Conservation (phyloP, 2,329 filamentous ascomycete species). For the Xylaria multiplex region DNA sequence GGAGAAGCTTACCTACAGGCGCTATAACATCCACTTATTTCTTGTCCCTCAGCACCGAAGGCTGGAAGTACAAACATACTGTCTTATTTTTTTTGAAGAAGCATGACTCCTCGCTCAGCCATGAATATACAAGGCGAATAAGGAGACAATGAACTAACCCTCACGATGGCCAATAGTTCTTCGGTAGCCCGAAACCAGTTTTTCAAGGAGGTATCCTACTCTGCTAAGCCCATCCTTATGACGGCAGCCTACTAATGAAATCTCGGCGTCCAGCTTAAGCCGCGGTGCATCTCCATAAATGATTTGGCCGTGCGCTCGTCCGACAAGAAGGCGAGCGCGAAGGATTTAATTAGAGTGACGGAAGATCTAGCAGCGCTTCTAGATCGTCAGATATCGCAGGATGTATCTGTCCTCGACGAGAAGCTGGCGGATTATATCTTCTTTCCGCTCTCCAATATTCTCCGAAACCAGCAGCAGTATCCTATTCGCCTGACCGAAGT, state of each 20-base stretch:
- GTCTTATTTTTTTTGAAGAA: background rate
- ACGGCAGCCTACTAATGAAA: conserved; percentile 30
- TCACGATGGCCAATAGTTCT: conserved; percentile 42
- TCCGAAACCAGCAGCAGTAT: conserved; percentile 78
- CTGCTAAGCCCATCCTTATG: conserved; percentile 15
- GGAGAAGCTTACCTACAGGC: background rate
- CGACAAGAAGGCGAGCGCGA: conserved; percentile 54
- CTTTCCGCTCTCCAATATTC: conserved; percentile 88
- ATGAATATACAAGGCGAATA: background rate
- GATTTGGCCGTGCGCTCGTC: conserved; percentile 63
- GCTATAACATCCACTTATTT: background rate
- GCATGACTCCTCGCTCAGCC: background rate
- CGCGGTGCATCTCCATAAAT: conserved; percentile 69
- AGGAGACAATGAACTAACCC: conserved; percentile 28
- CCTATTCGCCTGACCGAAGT: conserved; percentile 79
- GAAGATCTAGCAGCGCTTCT: conserved; percentile 60
- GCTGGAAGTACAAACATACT: background rate
- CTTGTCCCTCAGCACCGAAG: background rate
- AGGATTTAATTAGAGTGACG: conserved; percentile 58
- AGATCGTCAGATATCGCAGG: conserved; percentile 54
- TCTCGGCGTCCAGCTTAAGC: conserved; percentile 63
- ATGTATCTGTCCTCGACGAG: conserved; percentile 70
- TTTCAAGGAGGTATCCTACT: conserved; percentile 47
- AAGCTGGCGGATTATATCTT: conserved; percentile 95
- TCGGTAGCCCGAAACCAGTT: conserved; percentile 46